These are phyloP conservation scores for Apophysomyces trapeziformis DNA, from an alignment of 371 early-diverging fungal genomes.

Conservation along the genomic window DNA sequence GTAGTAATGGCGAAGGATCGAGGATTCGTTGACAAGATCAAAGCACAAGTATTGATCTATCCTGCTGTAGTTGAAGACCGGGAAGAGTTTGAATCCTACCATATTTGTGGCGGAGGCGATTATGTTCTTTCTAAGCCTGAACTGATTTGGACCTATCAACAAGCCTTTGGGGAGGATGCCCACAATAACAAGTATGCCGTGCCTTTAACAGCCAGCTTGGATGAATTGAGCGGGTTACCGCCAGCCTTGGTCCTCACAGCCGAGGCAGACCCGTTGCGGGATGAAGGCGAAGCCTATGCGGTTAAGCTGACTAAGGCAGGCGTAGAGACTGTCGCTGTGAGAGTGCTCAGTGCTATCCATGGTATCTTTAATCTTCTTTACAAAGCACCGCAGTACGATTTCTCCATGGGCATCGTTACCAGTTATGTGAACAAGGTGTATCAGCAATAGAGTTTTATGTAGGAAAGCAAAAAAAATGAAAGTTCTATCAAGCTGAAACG, in stretches of 20 bases:
- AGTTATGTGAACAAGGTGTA: background rate
- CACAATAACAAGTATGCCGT: background rate
- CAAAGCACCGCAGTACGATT: background rate
- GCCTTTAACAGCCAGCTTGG: constrained; percentile 18
- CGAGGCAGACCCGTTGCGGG: constrained; percentile 24
- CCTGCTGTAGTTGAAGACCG: constrained; percentile 4
- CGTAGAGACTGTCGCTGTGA: constrained; percentile 6
- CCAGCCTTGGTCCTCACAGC: constrained; percentile 28
- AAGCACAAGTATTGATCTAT: constrained; percentile 20
- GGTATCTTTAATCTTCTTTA: constrained; percentile 11
- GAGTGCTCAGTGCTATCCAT: constrained; percentile 14
- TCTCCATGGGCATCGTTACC: background rate
- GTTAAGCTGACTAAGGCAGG: constrained; percentile 9
- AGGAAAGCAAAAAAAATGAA: no score
- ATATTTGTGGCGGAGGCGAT: constrained; percentile 18
- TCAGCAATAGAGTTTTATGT: background rate
- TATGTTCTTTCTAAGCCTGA: constrained; percentile 15
- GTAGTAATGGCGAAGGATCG: constrained; percentile 26
- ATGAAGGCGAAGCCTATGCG: constrained; percentile 28
- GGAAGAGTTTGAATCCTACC: constrained; percentile 13
- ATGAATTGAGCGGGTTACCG: constrained; percentile 22
- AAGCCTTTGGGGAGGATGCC: background rate
- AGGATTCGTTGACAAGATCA: constrained; percentile 12
- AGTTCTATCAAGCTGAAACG: no score
- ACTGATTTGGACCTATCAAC: background rate